Conservation (phyloP, 306 rosid species). For the Canavalia ensiformis region DNA sequence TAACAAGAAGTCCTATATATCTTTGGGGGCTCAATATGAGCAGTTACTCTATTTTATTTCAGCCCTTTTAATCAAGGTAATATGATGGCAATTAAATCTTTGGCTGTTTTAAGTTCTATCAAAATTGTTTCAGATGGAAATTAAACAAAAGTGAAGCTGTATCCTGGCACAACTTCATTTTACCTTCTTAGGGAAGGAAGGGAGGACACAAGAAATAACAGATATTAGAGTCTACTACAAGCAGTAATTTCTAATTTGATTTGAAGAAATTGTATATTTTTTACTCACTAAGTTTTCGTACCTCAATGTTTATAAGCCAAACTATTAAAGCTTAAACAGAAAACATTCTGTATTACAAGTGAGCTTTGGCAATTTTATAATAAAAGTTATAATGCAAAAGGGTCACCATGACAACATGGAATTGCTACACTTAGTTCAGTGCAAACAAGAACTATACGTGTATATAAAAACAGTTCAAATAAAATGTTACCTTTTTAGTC, state of each 20-base stretch:
- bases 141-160: not conserved
- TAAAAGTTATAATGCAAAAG: slow-evolving; percentile 27
- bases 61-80: not conserved
- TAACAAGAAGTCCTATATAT: slow-evolving; percentile 10
- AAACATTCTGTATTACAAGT: not conserved
- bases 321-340: slow-evolving; percentile 27
- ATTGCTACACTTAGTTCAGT: not conserved
- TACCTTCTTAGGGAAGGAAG: not conserved
- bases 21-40: slow-evolving; percentile 18
- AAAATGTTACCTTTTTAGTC: slow-evolving; percentile 68
- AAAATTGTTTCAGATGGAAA: slow-evolving; percentile 8
- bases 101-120: not conserved
- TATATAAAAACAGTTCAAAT: slow-evolving; percentile 42
- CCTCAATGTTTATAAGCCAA: not conserved
- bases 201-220: not conserved
- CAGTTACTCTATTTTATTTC: slow-evolving; percentile 16
- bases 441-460: slow-evolving; percentile 21
- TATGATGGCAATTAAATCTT: not conserved
- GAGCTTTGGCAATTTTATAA: slow-evolving; percentile 16
- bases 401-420: slow-evolving; percentile 8
- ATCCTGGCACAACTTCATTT: not conserved
- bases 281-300: not conserved
- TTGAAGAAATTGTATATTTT: slow-evolving; percentile 2
- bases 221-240: not conserved
- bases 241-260: not conserved